Conservation (phyloP, 805 yeast species). For the Monosporozyma unispora region DNA sequence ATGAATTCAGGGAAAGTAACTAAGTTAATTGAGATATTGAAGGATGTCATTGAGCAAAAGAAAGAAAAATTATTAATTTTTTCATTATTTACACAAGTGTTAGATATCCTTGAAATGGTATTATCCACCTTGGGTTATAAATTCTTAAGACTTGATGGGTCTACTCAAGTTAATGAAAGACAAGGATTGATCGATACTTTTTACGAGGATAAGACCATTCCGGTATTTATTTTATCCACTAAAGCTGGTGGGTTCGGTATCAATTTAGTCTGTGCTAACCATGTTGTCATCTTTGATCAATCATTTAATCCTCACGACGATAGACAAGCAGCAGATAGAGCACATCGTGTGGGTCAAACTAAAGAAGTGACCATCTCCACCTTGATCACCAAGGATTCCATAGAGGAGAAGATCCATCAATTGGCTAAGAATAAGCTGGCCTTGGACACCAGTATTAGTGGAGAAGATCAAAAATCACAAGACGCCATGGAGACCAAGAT, state of each 20-base stretch:
- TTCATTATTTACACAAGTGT: constrained; percentile 85
- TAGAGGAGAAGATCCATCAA: constrained; percentile 81
- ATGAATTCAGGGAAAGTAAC: constrained; percentile 67
- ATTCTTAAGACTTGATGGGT: constrained; percentile 86
- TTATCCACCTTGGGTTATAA: constrained; percentile 54
- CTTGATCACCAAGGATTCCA: constrained; percentile 61
- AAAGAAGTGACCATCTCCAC: constrained; percentile 74
- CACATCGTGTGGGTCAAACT: constrained; percentile 94
- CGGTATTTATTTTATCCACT: constrained; percentile 82
- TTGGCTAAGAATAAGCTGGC: constrained; percentile 87
- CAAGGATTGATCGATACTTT: constrained; percentile 87
- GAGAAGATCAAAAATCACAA: constrained; percentile 32
- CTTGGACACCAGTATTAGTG: constrained; percentile 52
- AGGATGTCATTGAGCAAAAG: constrained; percentile 39
- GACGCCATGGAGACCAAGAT: constrained; percentile 42
- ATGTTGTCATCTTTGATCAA: constrained; percentile 85
- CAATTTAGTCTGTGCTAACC: constrained; percentile 89
- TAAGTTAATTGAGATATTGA: constrained; percentile 48
- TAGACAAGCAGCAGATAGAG: constrained; percentile 96
- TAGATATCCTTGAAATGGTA: constrained; percentile 78
- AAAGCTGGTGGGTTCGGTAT: constrained; percentile 99
- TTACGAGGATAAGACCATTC: constrained; percentile 71
- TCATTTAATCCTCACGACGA: constrained; percentile 98
- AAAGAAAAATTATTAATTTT: constrained; percentile 70
- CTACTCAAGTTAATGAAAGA: constrained; percentile 84